These are phyloP conservation scores for Claviceps africana DNA, from an alignment of 2,329 filamentous ascomycete species.

Conservation along the genomic window DNA sequence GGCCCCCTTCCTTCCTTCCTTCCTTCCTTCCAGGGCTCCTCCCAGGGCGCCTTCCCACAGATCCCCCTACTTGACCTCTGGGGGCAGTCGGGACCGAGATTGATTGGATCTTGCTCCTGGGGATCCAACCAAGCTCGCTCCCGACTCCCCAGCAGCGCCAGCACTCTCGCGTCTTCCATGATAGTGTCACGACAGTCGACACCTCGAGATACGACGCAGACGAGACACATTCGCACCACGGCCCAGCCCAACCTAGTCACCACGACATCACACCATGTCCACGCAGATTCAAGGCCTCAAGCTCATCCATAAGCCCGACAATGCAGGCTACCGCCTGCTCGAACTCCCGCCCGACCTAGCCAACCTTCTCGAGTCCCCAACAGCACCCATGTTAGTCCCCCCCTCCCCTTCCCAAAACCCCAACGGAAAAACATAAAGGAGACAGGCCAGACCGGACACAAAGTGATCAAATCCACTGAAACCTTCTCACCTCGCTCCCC, in stretches of 20 bases:
- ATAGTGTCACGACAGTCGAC: too few species aligned
- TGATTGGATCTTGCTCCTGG: too few species aligned
- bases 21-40: not conserved
- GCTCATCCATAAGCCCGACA: conserved; percentile 34
- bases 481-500: too few species aligned
- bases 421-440: not conserved
- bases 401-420: not conserved
- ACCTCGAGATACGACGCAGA: too few species aligned
- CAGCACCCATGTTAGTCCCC: conserved; percentile 36
- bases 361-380: conserved; percentile 37
- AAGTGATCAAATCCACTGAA: not conserved
- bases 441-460: not conserved
- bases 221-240: not conserved
- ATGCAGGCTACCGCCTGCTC: conserved; percentile 42
- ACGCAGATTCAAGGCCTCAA: conserved; percentile 34
- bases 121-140: not conserved
- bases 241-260: not conserved
- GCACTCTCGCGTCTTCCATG: too few species aligned
- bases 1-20: not conserved
- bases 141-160: too few species aligned
- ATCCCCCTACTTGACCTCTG: not conserved
- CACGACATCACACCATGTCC: conserved; percentile 23
- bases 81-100: not conserved
- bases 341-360: conserved; percentile 48
- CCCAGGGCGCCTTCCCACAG: not conserved